Base-by-base conservation (phyloP, 805 yeast species). In the Starmerella khaoyaiensis region DNA sequence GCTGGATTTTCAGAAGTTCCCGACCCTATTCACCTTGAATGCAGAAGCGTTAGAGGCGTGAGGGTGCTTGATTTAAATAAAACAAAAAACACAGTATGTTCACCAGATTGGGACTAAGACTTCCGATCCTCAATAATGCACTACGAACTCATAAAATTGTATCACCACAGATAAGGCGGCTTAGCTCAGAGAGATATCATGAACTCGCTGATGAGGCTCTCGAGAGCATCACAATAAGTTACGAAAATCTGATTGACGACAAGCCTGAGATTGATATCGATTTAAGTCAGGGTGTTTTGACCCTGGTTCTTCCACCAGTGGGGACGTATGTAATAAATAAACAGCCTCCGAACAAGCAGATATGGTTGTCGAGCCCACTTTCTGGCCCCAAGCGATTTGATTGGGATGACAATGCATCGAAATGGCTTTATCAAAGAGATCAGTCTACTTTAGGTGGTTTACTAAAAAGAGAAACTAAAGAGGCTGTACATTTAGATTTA, bases 281-380 rank as follows among this genome's bases (percentile, higher is more conserved):
- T 59, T 69, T 79, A 52, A 62, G 80, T 42, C 87, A 79, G 47
- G 99, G 99, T 6, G 96, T 90, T 7, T 58, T 90, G 59, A 75
- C 87, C 1, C 56, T 90, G 40, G 71, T 66, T 5, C 50, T 80
- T 14, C 81, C 87, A 3, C 70, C 74, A 1, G 63, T 65, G 14
- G 97, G 96, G 1, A 71, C 86, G 0, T 90, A 90, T 55, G 94
- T 90, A 21, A 76, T 90, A 54, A 90, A 90, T 63, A 87, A 84
- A 54, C 97, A 90, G 60, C 98, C 98, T 1, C 96, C 98, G 3
- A 90, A 84, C 60, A 79, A 81, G 59, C 99, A 90, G 57, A 78
- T 90, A 21, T 90, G 99, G 99, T 67, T 87, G 36, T 74, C 93
- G 41, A 79, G 94, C 30, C 99, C 99, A 0, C 54, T 83, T 3